Evolutionary conservation across 2,329 filamentous ascomycete genomes (phyloP).

Genomic region (Ophiostoma quercus): DNA sequence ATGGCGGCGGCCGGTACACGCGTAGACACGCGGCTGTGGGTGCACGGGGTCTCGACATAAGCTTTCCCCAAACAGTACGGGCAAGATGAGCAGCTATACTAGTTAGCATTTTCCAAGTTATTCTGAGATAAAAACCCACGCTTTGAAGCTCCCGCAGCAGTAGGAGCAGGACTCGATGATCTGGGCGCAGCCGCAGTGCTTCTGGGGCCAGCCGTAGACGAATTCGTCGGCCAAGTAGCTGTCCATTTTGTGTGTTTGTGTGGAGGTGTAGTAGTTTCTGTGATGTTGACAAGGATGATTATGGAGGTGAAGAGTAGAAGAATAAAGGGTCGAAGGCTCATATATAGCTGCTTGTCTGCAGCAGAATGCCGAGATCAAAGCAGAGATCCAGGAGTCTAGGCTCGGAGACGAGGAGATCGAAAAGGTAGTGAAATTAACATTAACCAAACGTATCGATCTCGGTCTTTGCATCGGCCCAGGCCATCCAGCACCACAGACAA

Average conservation of each 20-base stretch:
- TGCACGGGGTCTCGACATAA: slow-evolving; percentile 23
- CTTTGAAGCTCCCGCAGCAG: slow-evolving; percentile 27
- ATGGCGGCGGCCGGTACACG: neutral
- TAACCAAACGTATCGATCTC: neutral
- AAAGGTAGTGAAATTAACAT: too few species aligned
- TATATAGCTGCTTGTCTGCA: neutral
- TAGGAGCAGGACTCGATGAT: slow-evolving; percentile 25
- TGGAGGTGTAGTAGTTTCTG: neutral
- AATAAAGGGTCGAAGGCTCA: neutral
- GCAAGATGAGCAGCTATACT: slow-evolving; percentile 23
- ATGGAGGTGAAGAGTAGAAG: neutral
- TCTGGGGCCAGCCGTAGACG: slow-evolving; percentile 25
- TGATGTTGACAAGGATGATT: neutral
- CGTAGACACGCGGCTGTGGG: neutral
- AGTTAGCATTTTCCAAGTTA: too few species aligned
- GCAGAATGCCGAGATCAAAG: neutral
- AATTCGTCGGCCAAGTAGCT: slow-evolving; percentile 22
- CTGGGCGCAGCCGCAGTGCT: slow-evolving; percentile 25
- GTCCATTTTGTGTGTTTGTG: slow-evolving; percentile 15
- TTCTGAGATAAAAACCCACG: slow-evolving; percentile 17
- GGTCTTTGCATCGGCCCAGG: neutral
- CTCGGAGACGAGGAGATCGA: neutral
- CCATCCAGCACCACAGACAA: neutral
- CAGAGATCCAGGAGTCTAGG: neutral
- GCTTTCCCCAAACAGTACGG: slow-evolving; percentile 23